A percentile compares a stretch with the other conserved stretches of the same genome.
Conservation (phyloP, 2,329 filamentous ascomycete species). For the Ophiocordyceps unilateralis region DNA sequence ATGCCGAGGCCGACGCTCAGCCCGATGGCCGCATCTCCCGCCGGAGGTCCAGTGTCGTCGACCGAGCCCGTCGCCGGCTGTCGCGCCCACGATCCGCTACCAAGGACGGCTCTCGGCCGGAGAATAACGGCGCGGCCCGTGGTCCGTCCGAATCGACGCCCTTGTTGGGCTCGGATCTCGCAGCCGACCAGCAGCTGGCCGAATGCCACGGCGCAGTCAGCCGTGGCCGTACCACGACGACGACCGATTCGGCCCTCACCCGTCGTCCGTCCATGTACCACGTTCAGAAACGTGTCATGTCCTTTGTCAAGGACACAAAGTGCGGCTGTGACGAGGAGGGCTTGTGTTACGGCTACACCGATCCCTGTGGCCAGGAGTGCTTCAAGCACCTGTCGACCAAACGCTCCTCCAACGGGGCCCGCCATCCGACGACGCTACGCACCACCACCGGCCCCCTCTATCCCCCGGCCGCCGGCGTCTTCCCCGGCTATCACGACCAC, state of each 20-base stretch:
- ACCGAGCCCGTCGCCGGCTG: slow-evolving; percentile 13
- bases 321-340: slow-evolving; percentile 42
- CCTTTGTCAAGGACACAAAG: slow-evolving; percentile 49
- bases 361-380: slow-evolving; percentile 49
- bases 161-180: slow-evolving; percentile 24
- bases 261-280: slow-evolving; percentile 36
- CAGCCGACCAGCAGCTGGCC: too few relatives aligned
- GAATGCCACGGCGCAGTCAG: too few relatives aligned
- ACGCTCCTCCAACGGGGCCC: slow-evolving; percentile 16
- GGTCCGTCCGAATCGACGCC: slow-evolving; percentile 31
- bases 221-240: slow-evolving; percentile 11
- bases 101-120: background rate
- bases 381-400: slow-evolving; percentile 35
- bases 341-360: slow-evolving; percentile 46
- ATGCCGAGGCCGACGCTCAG: slow-evolving; percentile 33
- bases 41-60: slow-evolving; percentile 11
- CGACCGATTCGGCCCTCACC: slow-evolving; percentile 10
- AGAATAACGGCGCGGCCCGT: slow-evolving; percentile 4
- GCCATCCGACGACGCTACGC: slow-evolving; percentile 21
- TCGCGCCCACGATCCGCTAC: slow-evolving; percentile 10
- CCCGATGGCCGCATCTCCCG: slow-evolving; percentile 1
- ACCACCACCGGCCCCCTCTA: slow-evolving; percentile 21
- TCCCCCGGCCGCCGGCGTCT: too few relatives aligned
- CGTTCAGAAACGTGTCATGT: slow-evolving; percentile 39
- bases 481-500: too few relatives aligned